Evolutionary conservation across 139 green algal genomes (phyloP), one percentile per base, ranked within the genome.

Genomic region (Picochlorum costavermella): DNA sequence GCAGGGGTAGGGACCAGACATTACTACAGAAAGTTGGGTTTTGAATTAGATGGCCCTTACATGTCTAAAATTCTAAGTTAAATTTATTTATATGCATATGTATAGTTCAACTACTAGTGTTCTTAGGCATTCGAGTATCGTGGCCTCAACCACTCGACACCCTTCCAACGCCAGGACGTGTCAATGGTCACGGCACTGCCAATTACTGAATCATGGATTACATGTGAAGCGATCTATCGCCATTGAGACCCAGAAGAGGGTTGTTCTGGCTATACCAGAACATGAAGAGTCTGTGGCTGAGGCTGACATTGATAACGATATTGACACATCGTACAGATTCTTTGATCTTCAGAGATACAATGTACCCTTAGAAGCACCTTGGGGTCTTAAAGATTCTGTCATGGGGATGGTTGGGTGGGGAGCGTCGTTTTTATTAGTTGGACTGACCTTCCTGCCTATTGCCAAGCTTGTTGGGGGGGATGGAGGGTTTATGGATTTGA

Each of bases 1-100:
- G 92, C 83, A n/a, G 94, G 94, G 2, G 87, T 99, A 61, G 94
- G 94, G 60, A 98, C 93, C 9, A 80, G 94, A 31, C 88, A 97
- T 78, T 98, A 98, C 81, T 99, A 99, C 70, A 75, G 86, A 56
- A 85, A 82, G 64, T 70, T 89, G 61, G 85, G 86, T 26, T 97
- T 96, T 62, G 75, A 96, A 63, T 77, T 97, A 55, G 88, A 97
- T 68, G 91, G 91, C n/a, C 85, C 83, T 8, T 97, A 97, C 81
- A 97, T 97, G 91, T 53, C 46, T 11, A 53, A 53, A 53, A 20
- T 53, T 28, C 16, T 53, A 12, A 28, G 0, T 28, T 53, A 20
- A 20, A 53, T 53, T 53, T 53, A 53, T 23, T 53, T 53, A 40
- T 9, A 40, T 40, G 33, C 33, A 40, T 40, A 8, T 40, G 33